Conservation (phyloP, 1,139 yeast species). For the Zygosaccharomyces sapae region DNA sequence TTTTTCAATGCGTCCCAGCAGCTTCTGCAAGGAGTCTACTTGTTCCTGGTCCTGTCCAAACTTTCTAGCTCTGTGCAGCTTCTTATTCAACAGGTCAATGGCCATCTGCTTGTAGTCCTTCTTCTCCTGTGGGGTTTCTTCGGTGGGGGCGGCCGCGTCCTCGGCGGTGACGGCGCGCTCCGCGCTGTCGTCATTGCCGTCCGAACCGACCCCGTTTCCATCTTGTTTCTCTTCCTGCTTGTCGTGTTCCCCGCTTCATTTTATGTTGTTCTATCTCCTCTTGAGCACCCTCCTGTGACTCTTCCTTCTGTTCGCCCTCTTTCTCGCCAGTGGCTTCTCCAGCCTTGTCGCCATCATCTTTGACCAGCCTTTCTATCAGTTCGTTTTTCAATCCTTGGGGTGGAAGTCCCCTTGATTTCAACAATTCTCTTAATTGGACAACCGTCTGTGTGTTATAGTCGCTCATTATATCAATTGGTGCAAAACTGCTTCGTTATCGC, state of each 20-base stretch:
- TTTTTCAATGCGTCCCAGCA: slow-evolving; percentile 69
- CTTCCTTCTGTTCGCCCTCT: not conserved
- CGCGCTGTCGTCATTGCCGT: slow-evolving; percentile 4
- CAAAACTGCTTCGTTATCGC: not conserved
- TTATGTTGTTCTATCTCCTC: too few species aligned
- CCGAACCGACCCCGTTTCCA: too few species aligned
- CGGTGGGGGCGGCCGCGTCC: too few species aligned
- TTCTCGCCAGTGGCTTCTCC: not conserved
- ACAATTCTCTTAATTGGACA: slow-evolving; percentile 74
- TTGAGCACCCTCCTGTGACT: not conserved
- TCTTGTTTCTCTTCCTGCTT: too few species aligned
- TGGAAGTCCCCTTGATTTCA: slow-evolving; percentile 65
- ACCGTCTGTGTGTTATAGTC: slow-evolving; percentile 68
- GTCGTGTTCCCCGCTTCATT: slow-evolving; percentile 1
- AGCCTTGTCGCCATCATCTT: slow-evolving; percentile 26
- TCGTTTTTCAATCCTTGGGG: slow-evolving; percentile 82
- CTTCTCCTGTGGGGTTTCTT: slow-evolving; percentile 13
- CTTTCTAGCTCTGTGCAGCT: slow-evolving; percentile 68
- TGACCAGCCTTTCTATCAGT: slow-evolving; percentile 63
- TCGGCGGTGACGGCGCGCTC: too few species aligned
- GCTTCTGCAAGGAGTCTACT: slow-evolving; percentile 46
- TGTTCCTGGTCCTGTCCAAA: slow-evolving; percentile 61
- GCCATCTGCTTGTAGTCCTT: slow-evolving; percentile 56
- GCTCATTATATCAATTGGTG: slow-evolving; percentile 40
- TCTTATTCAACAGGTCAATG: slow-evolving; percentile 60